A percentile compares a stretch with the other conserved stretches of the same genome.
These are phyloP conservation scores for Cubamyces lactineus DNA, from an alignment of 768 basidiomycete species.

Conservation along the genomic window DNA sequence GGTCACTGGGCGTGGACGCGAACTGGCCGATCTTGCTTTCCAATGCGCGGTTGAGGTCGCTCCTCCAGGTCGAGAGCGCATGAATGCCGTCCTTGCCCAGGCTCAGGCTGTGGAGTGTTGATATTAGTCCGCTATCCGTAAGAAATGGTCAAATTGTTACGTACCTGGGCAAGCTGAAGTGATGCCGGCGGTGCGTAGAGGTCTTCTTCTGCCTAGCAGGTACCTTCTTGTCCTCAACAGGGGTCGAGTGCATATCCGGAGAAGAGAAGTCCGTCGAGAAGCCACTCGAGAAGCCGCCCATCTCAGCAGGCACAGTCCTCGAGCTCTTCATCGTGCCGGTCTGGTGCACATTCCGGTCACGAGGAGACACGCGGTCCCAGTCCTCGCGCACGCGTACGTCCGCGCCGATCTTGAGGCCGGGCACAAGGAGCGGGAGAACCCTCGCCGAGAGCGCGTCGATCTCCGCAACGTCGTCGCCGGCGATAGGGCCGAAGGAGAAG, in stretches of 20 bases:
- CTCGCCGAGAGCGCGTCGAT: conserved; percentile 74
- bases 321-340: conserved; percentile 22
- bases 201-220: conserved; percentile 44
- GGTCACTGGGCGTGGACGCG: conserved; percentile 41
- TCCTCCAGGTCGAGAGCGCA: conserved; percentile 53
- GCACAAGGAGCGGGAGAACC: conserved; percentile 67
- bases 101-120: conserved; percentile 49
- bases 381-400: conserved; percentile 54
- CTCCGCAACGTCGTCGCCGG: conserved; percentile 56
- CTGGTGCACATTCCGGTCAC: conserved; percentile 8
- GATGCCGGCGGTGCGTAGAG: conserved; percentile 60
- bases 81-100: conserved; percentile 63
- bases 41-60: conserved; percentile 55
- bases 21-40: conserved; percentile 47
- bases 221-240: conserved; percentile 41
- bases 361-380: conserved; percentile 27
- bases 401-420: conserved; percentile 61
- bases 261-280: conserved; percentile 50
- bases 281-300: conserved; percentile 34
- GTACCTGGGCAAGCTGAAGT: conserved; percentile 71
- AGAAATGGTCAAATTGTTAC: not conserved
- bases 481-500: conserved; percentile 61
- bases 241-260: conserved; percentile 64
- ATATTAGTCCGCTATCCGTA: conserved; percentile 1
- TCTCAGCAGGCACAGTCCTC: conserved; percentile 32